Conservation (phyloP, 805 yeast genomes). For the Candida krabiensis region DNA sequence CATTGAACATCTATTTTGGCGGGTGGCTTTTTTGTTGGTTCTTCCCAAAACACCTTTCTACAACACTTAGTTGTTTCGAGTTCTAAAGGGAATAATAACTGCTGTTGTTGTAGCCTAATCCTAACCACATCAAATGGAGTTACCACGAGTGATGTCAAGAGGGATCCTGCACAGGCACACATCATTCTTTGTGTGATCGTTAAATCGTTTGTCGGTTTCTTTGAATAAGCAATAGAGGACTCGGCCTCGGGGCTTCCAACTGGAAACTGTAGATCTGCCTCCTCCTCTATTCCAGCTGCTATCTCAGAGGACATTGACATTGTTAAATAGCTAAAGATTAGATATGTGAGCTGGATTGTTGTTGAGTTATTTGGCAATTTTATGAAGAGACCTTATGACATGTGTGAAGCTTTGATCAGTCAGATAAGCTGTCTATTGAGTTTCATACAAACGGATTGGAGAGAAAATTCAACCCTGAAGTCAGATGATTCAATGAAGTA, state of each 20-base stretch:
- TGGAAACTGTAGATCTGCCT: slow-evolving; percentile 13
- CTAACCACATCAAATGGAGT: slow-evolving; percentile 84
- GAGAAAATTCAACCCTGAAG: too few species aligned
- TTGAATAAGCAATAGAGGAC: not conserved
- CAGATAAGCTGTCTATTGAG: too few species aligned
- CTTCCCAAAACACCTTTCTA: slow-evolving; percentile 37
- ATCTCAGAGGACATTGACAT: slow-evolving; percentile 43
- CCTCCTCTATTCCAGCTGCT: slow-evolving; percentile 41
- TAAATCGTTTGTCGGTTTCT: slow-evolving; percentile 31
- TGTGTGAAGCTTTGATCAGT: too few species aligned
- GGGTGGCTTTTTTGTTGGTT: slow-evolving; percentile 4
- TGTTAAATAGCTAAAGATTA: not conserved
- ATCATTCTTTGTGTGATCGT: slow-evolving; percentile 64
- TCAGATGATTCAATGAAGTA: too few species aligned
- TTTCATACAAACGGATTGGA: too few species aligned
- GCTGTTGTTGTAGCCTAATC: slow-evolving; percentile 76
- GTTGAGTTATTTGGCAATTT: too few species aligned
- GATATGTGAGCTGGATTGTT: too few species aligned
- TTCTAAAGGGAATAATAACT: slow-evolving; percentile 46
- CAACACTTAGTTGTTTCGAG: slow-evolving; percentile 34
- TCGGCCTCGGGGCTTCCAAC: not conserved
- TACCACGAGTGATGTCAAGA: slow-evolving; percentile 68
- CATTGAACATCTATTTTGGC: slow-evolving; percentile 34
- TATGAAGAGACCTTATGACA: too few species aligned
- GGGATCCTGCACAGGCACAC: slow-evolving; percentile 76